phyloP scores from a whole-genome alignment of 2,329 filamentous ascomycete genomes.

The Orbilia javanica region DNA sequence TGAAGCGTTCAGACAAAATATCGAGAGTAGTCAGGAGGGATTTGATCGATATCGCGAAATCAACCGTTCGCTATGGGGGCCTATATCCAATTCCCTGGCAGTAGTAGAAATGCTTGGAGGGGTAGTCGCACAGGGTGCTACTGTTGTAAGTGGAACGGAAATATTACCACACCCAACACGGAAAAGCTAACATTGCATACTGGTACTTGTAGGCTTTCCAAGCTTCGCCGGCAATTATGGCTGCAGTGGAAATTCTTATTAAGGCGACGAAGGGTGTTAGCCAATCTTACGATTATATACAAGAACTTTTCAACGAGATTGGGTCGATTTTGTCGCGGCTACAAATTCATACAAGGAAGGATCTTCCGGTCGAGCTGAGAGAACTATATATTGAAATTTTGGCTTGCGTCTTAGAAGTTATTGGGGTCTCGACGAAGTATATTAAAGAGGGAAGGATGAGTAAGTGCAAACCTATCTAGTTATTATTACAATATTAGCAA shows the following conservation, averaged over 20 bases:
- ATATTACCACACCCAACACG: not conserved
- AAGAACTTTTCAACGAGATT: slow-evolving; percentile 29
- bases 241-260: not conserved
- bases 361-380: not conserved
- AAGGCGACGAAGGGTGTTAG: slow-evolving; percentile 28
- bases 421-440: slow-evolving; percentile 42
- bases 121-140: not conserved
- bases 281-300: slow-evolving; percentile 38
- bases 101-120: not conserved
- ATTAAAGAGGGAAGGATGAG: not conserved
- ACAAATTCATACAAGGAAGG: not conserved
- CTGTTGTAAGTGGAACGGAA: not conserved
- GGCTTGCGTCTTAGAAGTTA: slow-evolving; percentile 27
- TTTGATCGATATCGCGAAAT: not conserved
- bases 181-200: not conserved
- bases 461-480: not conserved
- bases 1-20: slow-evolving; percentile 1
- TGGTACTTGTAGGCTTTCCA: slow-evolving; percentile 19
- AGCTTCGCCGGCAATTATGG: slow-evolving; percentile 24
- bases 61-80: not conserved
- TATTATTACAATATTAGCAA: not conserved
- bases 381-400: slow-evolving; percentile 14
- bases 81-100: not conserved
- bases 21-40: not conserved
- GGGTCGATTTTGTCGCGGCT: slow-evolving; percentile 15